phyloP scores from a whole-genome alignment of 1,284 basidiomycete genomes.

The Lignosus rhinocerotis region DNA sequence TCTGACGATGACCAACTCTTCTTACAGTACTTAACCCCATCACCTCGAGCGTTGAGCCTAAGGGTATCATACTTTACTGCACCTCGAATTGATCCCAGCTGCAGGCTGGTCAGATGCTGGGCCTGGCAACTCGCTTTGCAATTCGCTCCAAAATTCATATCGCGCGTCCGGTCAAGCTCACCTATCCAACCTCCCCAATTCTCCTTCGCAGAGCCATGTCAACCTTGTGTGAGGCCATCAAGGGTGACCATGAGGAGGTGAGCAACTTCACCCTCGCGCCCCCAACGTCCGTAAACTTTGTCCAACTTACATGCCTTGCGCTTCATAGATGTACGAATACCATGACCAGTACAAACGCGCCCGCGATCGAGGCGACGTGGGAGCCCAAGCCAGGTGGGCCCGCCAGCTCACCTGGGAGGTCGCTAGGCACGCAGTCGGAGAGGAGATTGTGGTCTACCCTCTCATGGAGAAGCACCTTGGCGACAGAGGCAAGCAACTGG shows the following conservation, averaged over 20 bases:
- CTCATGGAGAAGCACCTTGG: slow-evolving; percentile 65
- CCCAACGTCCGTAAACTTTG: background rate
- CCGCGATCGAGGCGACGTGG: slow-evolving; percentile 38
- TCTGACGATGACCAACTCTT: no score
- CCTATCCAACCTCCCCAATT: background rate
- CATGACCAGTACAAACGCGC: slow-evolving; percentile 52
- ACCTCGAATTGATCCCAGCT: no score
- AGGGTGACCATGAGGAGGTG: slow-evolving; percentile 49
- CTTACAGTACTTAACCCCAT: no score
- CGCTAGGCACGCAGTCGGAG: slow-evolving; percentile 61
- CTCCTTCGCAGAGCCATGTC: slow-evolving; percentile 27
- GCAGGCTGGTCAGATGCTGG: background rate
- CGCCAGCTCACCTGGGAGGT: slow-evolving; percentile 61
- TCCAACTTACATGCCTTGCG: no score
- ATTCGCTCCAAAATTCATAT: background rate
- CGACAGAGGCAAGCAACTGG: slow-evolving; percentile 49
- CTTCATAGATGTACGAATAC: slow-evolving; percentile 52
- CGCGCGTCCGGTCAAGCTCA: background rate
- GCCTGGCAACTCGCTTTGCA: background rate
- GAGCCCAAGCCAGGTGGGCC: slow-evolving; percentile 55
- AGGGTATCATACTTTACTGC: no score
- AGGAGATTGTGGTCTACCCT: slow-evolving; percentile 69
- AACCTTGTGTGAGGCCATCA: slow-evolving; percentile 42
- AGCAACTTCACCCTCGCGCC: no score
- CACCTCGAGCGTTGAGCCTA: no score